Evolutionary conservation across 1,284 basidiomycete species (phyloP).

Genomic region (Cryptococcus sp.): DNA sequence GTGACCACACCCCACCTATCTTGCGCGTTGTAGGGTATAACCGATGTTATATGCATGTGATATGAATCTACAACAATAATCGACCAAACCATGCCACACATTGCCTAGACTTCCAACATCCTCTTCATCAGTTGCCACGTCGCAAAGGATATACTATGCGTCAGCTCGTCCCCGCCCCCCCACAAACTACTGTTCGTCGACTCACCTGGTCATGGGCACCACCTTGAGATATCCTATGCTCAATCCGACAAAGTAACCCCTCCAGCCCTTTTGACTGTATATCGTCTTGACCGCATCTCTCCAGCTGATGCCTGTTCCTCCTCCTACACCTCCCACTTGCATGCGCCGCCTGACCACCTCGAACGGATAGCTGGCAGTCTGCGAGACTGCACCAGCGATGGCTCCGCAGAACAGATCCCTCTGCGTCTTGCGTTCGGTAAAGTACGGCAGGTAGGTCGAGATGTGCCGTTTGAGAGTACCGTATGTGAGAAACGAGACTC

Average conservation of each 20-base stretch:
- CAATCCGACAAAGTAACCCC: slow-evolving; percentile 90
- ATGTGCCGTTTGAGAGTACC: slow-evolving; percentile 69
- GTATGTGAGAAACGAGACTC: slow-evolving; percentile 91
- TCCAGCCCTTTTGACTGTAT: slow-evolving; percentile 65
- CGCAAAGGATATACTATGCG: slow-evolving; percentile 39
- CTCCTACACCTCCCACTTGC: slow-evolving; percentile 85
- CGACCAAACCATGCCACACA: neutral
- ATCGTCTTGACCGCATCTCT: slow-evolving; percentile 68
- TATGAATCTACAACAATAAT: neutral
- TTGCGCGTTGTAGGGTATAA: too few species aligned
- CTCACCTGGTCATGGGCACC: slow-evolving; percentile 79
- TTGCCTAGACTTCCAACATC: slow-evolving; percentile 37
- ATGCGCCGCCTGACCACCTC: slow-evolving; percentile 89
- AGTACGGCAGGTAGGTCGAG: slow-evolving; percentile 43
- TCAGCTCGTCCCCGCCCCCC: too few species aligned
- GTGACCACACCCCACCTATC: too few species aligned
- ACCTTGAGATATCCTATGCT: slow-evolving; percentile 93
- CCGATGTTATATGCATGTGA: neutral
- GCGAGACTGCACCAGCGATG: slow-evolving; percentile 78
- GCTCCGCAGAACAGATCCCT: slow-evolving; percentile 73
- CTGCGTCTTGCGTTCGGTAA: slow-evolving; percentile 40
- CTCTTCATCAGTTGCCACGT: slow-evolving; percentile 49
- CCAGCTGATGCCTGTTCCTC: slow-evolving; percentile 57
- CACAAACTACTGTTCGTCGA: too few species aligned
- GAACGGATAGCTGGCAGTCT: slow-evolving; percentile 93